These are phyloP conservation scores for Blastobotrys peoriensis DNA, from an alignment of 805 yeast genomes.

Conservation along the genomic window DNA sequence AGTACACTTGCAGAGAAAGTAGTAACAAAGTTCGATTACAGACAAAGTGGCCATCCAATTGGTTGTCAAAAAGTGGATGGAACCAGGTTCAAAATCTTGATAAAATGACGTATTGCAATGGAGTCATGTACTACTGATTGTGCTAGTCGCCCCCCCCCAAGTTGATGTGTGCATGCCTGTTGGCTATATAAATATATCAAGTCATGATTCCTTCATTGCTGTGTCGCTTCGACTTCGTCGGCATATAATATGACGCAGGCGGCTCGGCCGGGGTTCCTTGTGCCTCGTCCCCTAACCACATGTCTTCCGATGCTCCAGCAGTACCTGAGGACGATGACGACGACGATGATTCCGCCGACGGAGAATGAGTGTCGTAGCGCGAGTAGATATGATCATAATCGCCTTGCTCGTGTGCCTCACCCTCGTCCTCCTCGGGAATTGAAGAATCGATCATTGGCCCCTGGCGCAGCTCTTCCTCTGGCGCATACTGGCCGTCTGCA, in stretches of 20 bases:
- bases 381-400: background rate
- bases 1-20: too few species aligned
- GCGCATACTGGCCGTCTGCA: too few species aligned
- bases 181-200: too few species aligned
- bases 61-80: too few species aligned
- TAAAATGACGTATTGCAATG: too few species aligned
- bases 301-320: conserved; percentile 13
- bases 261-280: conserved; percentile 4
- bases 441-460: background rate
- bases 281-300: conserved; percentile 17
- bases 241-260: background rate
- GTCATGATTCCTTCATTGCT: conserved; percentile 1
- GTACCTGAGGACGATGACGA: conserved; percentile 19
- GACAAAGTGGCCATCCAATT: too few species aligned
- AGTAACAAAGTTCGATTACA: too few species aligned
- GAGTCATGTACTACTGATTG: too few species aligned
- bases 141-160: too few species aligned
- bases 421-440: conserved; percentile 2
- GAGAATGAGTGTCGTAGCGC: conserved; percentile 7
- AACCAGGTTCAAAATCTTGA: too few species aligned
- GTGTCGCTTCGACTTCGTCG: conserved; percentile 1
- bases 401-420: conserved; percentile 4
- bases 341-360: conserved; percentile 19
- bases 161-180: too few species aligned
- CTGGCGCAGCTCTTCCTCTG: conserved; percentile 1